Base-by-base conservation (phyloP, 1,284 basidiomycete species). In the Lentinula novae-zelandiae region DNA sequence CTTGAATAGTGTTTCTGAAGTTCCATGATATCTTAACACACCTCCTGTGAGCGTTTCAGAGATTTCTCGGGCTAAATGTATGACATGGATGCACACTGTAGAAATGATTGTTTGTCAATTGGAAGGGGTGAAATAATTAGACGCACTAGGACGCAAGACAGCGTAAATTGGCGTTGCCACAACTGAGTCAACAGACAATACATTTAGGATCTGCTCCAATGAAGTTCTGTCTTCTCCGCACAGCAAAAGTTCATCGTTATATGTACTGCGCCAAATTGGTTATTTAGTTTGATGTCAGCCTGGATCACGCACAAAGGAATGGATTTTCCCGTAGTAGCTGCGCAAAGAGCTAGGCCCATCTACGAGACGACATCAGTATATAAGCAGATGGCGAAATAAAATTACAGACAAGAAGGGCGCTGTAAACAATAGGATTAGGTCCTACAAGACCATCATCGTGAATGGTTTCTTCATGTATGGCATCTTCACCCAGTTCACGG, bases 21-120 rank as follows among this genome's bases (percentile, higher is more conserved):
- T 4, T 27, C 27, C 27, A 27, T 27, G 27, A 27, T 27, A 27
- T 27, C 27, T 27, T 4, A 3, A 57, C 54, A 1, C 10, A 61
- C 60, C 48, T 57, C 60, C 60, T 7, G 53, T 52, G 12, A 61
- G 17, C 2, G 27, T 50, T 33, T 61, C 60, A 5, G 46, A 61
- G 13, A 48, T 51, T 31, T 61, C 54, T 38, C 60, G 48, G 2
- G 60, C 54, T 12, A 57, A 9, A n/a, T 31, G 36, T 39, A 52
- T 57, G 3, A 34, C 36, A 31, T 61, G 60, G 7, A 56, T 53
- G 53, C 49, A 31, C 36, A 61, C 60, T 61, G 20, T 1, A 17
- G 1, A 17, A 27, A 20, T 27, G 5, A 31, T 33, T 22, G 34
- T 17, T 51, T 5, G n/a, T 40, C 20, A 10, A 12, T 8, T 13